Evolutionary conservation across 1,284 basidiomycete genomes (phyloP).

Genomic region (Apiotrichum laibachii): DNA sequence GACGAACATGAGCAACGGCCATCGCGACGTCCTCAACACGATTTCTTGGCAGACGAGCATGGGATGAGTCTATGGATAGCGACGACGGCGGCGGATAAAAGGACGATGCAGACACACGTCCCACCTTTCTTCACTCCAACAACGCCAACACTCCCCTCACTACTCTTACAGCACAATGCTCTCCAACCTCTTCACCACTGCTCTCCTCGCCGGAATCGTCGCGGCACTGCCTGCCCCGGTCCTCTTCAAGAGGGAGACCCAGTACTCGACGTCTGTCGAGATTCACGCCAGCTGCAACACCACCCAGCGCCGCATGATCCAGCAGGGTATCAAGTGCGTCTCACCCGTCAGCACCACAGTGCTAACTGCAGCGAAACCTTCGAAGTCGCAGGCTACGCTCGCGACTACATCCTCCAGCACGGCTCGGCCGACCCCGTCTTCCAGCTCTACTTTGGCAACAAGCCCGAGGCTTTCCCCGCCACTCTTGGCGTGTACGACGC

Average conservation of each 20-base stretch:
- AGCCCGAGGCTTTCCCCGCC: constrained; percentile 31
- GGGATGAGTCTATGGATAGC: too few relatives aligned
- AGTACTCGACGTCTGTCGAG: constrained; percentile 35
- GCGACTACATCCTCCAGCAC: constrained; percentile 43
- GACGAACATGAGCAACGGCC: too few relatives aligned
- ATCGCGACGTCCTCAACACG: too few relatives aligned
- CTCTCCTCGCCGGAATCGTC: background rate
- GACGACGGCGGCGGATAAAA: too few relatives aligned
- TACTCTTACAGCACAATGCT: too few relatives aligned
- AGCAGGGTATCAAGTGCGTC: constrained; percentile 37
- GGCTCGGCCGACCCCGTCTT: constrained; percentile 44
- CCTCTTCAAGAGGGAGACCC: background rate
- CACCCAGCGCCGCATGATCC: constrained; percentile 46
- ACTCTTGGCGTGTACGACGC: constrained; percentile 44
- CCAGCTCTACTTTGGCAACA: constrained; percentile 49
- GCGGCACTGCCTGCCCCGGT: background rate
- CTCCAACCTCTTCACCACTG: background rate
- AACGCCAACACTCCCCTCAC: too few relatives aligned
- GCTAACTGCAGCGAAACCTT: constrained; percentile 36
- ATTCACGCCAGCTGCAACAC: constrained; percentile 52
- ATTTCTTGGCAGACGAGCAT: too few relatives aligned
- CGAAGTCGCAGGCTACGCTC: constrained; percentile 38
- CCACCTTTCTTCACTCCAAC: too few relatives aligned
- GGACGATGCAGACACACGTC: too few relatives aligned
- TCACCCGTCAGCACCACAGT: background rate